Evolutionary conservation across 805 yeast species (phyloP).

Genomic region (Candida awuae): DNA sequence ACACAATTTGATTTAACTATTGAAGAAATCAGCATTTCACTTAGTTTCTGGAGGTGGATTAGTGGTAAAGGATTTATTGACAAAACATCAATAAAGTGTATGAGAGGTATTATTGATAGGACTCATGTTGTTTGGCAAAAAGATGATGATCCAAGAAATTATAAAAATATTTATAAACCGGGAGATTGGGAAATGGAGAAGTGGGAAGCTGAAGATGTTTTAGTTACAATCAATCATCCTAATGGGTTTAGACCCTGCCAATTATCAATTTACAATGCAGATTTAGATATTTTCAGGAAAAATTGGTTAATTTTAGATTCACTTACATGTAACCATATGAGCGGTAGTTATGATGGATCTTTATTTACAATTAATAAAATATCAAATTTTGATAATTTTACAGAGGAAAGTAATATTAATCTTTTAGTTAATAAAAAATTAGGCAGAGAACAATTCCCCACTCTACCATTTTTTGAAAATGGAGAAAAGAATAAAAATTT

Average conservation of each 20-base stretch:
- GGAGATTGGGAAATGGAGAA: conserved; percentile 92
- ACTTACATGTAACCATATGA: conserved; percentile 71
- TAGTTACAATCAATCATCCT: conserved; percentile 79
- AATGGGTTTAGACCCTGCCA: conserved; percentile 72
- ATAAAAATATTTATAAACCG: conserved; percentile 61
- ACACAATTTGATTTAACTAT: conserved; percentile 92
- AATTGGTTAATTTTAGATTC: conserved; percentile 92
- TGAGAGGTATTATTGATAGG: conserved; percentile 90
- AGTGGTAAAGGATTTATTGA: conserved; percentile 83
- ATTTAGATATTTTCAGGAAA: conserved; percentile 68
- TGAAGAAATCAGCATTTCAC: conserved; percentile 71
- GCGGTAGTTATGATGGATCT: conserved; percentile 91
- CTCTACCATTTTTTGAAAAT: conserved; percentile 13
- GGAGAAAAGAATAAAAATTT: conserved; percentile 8
- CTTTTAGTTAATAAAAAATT: conserved; percentile 17
- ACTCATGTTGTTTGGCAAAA: conserved; percentile 79
- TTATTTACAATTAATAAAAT: conserved; percentile 84
- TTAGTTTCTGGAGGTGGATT: conserved; percentile 81
- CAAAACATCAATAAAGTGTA: conserved; percentile 70
- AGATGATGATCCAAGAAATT: conserved; percentile 75
- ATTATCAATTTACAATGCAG: conserved; percentile 82
- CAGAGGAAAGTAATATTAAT: conserved; percentile 23
- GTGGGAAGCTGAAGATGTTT: conserved; percentile 74
- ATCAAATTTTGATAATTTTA: conserved; percentile 48
- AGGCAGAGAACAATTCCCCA: conserved; percentile 14